phyloP scores from a whole-genome alignment of 345 rosid species.

The Trapa bicornis region DNA sequence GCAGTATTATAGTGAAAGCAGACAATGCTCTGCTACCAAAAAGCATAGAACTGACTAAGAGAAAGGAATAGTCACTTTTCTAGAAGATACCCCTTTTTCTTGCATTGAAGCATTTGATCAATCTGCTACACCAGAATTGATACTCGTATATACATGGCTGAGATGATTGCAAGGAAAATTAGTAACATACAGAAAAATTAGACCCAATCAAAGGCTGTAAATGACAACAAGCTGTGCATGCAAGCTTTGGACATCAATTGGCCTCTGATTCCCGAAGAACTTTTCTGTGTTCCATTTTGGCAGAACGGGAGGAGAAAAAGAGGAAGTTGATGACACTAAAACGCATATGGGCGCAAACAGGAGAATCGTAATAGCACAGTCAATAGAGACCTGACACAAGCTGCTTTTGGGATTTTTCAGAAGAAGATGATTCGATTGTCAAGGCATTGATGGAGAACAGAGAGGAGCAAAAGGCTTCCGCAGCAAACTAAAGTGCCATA shows the following conservation, averaged over 20 bases:
- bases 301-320: neutral
- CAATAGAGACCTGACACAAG: neutral
- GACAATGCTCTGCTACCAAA: too few species aligned
- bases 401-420: neutral
- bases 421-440: conserved; percentile 4
- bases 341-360: neutral
- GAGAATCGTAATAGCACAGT: too few species aligned
- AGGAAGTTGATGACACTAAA: neutral
- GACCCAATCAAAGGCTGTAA: neutral
- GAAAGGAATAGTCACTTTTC: too few species aligned
- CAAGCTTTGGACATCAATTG: too few species aligned
- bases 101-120: conserved; percentile 42
- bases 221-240: neutral
- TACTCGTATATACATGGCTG: neutral
- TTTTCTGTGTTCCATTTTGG: neutral
- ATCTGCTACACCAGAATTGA: conserved; percentile 16
- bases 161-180: neutral
- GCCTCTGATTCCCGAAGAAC: neutral
- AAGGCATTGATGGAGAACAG: neutral
- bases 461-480: neutral
- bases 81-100: neutral
- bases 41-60: neutral
- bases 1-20: neutral
- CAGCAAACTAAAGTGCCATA: too few species aligned
- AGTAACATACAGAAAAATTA: neutral